phyloP scores from a whole-genome alignment of 441 rosid species.

The Gossypium davidsonii region DNA sequence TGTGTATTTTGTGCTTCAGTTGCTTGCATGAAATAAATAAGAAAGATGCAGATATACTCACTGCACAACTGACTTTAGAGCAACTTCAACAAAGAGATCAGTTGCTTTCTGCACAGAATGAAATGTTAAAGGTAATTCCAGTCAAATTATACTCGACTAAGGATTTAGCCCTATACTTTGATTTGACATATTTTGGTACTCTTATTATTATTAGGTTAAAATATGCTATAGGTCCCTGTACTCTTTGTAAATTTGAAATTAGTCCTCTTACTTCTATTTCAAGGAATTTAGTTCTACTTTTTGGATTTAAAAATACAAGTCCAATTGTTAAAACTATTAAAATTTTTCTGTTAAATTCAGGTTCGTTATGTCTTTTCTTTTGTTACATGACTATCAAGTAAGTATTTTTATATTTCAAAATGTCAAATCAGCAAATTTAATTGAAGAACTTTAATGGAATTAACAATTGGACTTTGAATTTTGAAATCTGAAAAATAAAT shows the following conservation, averaged over 20 bases:
- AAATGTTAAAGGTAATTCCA: slow-evolving; percentile 61
- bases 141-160: not conserved
- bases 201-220: not conserved
- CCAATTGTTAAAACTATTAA: not conserved
- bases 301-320: not conserved
- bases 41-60: slow-evolving; percentile 63
- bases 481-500: not conserved
- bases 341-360: not conserved
- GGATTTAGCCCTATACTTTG: not conserved
- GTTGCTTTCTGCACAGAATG: slow-evolving; percentile 75
- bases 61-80: slow-evolving; percentile 53
- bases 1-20: slow-evolving; percentile 26
- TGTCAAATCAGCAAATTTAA: not conserved
- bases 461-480: not conserved
- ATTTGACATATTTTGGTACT: not conserved
- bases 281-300: not conserved
- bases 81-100: slow-evolving; percentile 75
- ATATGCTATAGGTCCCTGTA: not conserved
- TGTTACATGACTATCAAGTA: not conserved
- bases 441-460: not conserved
- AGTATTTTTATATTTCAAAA: not conserved
- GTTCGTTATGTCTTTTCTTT: not conserved
- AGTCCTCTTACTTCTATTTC: not conserved
- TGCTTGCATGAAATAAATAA: slow-evolving; percentile 48
- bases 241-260: not conserved